Conservation (phyloP, 768 basidiomycete species). For the Dioszegia aurantiaca region DNA sequence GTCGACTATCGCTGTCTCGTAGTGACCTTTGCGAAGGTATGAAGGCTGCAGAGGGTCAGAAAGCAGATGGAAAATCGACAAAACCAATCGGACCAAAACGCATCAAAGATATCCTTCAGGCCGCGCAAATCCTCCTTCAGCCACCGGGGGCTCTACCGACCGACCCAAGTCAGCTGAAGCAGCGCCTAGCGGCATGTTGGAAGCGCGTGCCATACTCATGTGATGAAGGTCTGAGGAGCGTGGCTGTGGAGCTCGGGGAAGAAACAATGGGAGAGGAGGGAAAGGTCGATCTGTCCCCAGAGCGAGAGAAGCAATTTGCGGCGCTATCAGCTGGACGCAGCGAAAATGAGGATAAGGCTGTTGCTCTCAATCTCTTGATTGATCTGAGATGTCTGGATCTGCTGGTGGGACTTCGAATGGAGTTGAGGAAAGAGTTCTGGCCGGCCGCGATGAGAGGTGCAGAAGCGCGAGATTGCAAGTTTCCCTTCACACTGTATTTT, state of each 20-base stretch:
- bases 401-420: constrained; percentile 18
- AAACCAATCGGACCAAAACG: too few relatives aligned
- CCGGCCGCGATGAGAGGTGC: constrained; percentile 17
- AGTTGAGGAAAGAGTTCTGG: constrained; percentile 34
- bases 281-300: too few relatives aligned
- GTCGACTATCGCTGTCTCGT: too few relatives aligned
- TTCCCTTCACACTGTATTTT: not conserved
- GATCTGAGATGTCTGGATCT: constrained; percentile 29
- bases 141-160: constrained; percentile 28
- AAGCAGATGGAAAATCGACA: too few relatives aligned
- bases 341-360: constrained; percentile 14
- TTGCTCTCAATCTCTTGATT: too few relatives aligned
- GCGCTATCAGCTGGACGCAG: constrained; percentile 6
- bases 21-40: too few relatives aligned
- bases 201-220: constrained; percentile 22
- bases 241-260: constrained; percentile 15
- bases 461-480: constrained; percentile 24
- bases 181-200: constrained; percentile 20
- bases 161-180: constrained; percentile 11
- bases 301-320: not conserved
- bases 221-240: constrained; percentile 4
- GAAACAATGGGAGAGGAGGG: constrained; percentile 13
- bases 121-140: constrained; percentile 20
- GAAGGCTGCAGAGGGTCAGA: too few relatives aligned
- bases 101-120: constrained; percentile 15